Conservation (phyloP, 768 basidiomycete species). For the Boletus huronensis region DNA sequence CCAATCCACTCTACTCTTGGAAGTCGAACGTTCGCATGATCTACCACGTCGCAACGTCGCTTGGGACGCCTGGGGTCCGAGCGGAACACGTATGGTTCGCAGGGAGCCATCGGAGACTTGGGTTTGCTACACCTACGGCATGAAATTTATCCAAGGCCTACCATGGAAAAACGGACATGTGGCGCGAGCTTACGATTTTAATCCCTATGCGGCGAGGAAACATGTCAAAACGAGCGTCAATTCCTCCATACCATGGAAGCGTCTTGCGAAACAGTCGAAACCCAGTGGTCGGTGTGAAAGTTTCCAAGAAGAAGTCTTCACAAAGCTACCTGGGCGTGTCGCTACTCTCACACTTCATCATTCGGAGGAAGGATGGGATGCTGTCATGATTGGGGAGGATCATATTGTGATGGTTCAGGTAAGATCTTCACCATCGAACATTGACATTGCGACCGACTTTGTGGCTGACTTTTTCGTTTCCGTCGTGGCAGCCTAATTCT, state of each 20-base stretch:
- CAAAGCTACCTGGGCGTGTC: constrained; percentile 30
- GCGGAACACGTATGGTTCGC: constrained; percentile 27
- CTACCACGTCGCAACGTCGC: constrained; percentile 7
- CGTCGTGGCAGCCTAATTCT: constrained; percentile 6
- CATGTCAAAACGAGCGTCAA: constrained; percentile 8
- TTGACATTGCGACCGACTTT: neutral
- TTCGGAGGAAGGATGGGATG: constrained; percentile 23
- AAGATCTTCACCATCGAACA: neutral
- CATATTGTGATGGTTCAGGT: constrained; percentile 35
- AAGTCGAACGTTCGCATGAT: constrained; percentile 17
- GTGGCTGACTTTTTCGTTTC: neutral
- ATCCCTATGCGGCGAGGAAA: constrained; percentile 22
- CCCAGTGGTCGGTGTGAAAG: constrained; percentile 6
- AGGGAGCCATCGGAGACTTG: constrained; percentile 29
- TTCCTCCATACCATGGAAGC: constrained; percentile 14
- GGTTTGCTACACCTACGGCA: constrained; percentile 37
- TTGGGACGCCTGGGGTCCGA: constrained; percentile 35
- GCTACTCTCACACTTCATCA: constrained; percentile 11
- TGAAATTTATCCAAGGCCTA: constrained; percentile 29
- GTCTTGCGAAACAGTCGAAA: constrained; percentile 12
- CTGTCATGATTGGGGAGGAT: constrained; percentile 37
- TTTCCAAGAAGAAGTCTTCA: constrained; percentile 26
- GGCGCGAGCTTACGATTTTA: constrained; percentile 34
- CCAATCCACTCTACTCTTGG: constrained; percentile 27
- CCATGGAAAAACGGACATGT: constrained; percentile 18